Base-by-base conservation (phyloP, 1,139 yeast genomes). In the Groenewaldozyma sp. region DNA sequence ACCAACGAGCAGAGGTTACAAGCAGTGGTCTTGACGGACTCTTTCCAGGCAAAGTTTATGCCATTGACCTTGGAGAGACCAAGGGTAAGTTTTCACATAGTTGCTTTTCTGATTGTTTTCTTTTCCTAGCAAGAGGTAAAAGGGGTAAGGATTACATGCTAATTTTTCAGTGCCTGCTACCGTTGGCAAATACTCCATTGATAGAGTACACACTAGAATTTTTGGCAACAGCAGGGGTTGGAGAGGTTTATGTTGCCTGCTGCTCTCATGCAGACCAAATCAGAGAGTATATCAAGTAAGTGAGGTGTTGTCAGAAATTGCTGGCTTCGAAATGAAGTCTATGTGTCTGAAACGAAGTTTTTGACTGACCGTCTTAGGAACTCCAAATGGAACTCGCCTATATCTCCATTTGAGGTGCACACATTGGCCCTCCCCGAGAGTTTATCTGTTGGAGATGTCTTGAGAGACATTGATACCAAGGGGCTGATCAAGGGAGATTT, bases 201-300 rank as follows among this genome's bases (percentile, higher is more conserved):
- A 78, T 91, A 48, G 98, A 91, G 58, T 91, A 93, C 58, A 93
- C 99, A 1, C 67, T 91, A 40, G 98, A 91, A 61, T 91, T 91
- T 56, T 68, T 91, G 38, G 96, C 97, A 13, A 82, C 79, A 50
- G 86, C 95, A 2, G 87, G 87, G 10, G 95, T 87, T 28, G 76
- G 78, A 48, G 97, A 91, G 55, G 96, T 93, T 3, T 86, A 75
- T 57, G 66, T 91, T 45, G 81, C 88, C 73, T 87, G 96, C 59
- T 77, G 94, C 36, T 69, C 94, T 3, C 96, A 91, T 59, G 93
- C 95, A 1, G 94, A 83, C 42, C 84, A 81, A 64, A 78, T 91
- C 47, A 86, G 83, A 56, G 73, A 72, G 32, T 91, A 93, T 58
- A 78, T 91, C 41, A 84, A 79, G 44, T 31, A 22, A 27, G 38